These are phyloP conservation scores for Bjerkandera adusta DNA, from an alignment of 1,284 basidiomycete genomes.

Conservation along the genomic window DNA sequence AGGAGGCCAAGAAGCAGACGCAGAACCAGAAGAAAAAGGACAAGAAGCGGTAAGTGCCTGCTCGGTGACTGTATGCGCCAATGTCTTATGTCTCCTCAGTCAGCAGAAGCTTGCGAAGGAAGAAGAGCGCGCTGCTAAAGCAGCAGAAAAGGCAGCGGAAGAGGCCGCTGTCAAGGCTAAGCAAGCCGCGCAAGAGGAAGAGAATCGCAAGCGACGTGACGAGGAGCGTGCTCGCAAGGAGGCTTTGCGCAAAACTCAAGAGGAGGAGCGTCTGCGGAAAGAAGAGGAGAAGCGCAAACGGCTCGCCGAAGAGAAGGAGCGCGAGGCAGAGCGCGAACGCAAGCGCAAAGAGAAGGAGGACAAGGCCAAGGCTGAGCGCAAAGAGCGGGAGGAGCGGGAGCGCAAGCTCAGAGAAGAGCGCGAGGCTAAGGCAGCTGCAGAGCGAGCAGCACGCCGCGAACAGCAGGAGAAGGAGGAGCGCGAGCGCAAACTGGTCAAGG, in stretches of 20 bases:
- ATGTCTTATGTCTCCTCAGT: constrained; percentile 40
- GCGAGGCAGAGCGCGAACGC: constrained; percentile 63
- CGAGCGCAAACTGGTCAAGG: constrained; percentile 44
- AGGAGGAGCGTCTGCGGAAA: constrained; percentile 77
- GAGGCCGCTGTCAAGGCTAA: constrained; percentile 70
- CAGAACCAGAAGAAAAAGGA: constrained; percentile 99
- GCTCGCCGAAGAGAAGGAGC: constrained; percentile 66
- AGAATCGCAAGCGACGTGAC: constrained; percentile 66
- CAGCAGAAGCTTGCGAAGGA: constrained; percentile 92
- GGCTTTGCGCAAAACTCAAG: constrained; percentile 68
- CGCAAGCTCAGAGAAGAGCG: constrained; percentile 57
- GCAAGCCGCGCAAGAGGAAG: constrained; percentile 62
- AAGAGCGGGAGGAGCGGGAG: constrained; percentile 64
- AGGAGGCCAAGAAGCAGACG: constrained; percentile 91
- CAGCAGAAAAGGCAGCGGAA: constrained; percentile 81
- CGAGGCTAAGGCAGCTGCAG: constrained; percentile 47
- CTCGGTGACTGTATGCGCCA: constrained; percentile 8
- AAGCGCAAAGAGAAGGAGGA: constrained; percentile 66
- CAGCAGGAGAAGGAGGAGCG: constrained; percentile 63
- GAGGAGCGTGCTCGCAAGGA: constrained; percentile 75
- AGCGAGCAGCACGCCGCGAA: constrained; percentile 50
- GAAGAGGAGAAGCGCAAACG: constrained; percentile 78
- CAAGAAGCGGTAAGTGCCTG: constrained; percentile 74
- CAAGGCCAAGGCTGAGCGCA: constrained; percentile 57
- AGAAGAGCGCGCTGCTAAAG: constrained; percentile 78